Evolutionary conservation across 2,329 filamentous ascomycete genomes (phyloP).

Genomic region (Aspergillus vadensis): DNA sequence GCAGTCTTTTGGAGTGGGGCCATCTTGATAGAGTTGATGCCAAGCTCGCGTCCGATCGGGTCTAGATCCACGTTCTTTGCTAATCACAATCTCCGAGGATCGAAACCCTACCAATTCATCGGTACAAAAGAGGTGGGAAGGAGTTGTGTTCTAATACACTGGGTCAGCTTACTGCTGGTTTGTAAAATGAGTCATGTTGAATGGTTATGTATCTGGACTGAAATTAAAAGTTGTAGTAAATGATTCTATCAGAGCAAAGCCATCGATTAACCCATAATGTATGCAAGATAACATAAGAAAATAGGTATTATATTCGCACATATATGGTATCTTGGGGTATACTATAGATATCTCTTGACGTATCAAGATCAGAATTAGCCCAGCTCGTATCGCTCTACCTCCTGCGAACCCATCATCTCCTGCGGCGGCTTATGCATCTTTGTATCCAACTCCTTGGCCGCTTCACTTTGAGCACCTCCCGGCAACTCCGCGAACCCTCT

Average conservation of each 20-base stretch:
- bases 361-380: not conserved
- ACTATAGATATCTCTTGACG: not conserved
- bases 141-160: too few species aligned
- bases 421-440: not conserved
- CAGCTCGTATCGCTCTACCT: not conserved
- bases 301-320: too few species aligned
- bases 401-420: not conserved
- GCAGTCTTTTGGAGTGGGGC: not conserved
- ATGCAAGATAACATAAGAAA: too few species aligned
- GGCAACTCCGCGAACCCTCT: not conserved
- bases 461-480: not conserved
- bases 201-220: too few species aligned
- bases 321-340: not conserved
- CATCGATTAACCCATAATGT: too few species aligned
- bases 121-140: too few species aligned
- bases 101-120: too few species aligned
- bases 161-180: too few species aligned
- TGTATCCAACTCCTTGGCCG: not conserved
- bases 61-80: not conserved
- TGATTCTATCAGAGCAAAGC: too few species aligned
- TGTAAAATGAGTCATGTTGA: too few species aligned
- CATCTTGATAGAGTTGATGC: not conserved
- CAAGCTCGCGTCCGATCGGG: not conserved
- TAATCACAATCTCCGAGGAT: too few species aligned
- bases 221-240: too few species aligned